Conservation (phyloP, 2,329 filamentous ascomycete genomes). For the Cytospora schulzeri region DNA sequence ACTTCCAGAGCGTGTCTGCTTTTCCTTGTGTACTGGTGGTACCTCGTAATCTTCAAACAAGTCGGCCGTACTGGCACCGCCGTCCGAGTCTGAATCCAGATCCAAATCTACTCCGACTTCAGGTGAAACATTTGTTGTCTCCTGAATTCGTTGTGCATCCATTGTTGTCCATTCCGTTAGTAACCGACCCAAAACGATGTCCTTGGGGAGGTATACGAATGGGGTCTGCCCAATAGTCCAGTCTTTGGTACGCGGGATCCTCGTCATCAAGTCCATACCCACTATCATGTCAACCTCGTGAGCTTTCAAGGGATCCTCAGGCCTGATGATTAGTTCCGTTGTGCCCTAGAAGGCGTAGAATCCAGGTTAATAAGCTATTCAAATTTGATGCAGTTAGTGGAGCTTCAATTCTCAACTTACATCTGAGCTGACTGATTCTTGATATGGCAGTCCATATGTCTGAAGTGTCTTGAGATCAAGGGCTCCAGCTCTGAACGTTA, state of each 20-base stretch:
- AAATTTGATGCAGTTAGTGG: neutral
- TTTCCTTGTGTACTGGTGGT: neutral
- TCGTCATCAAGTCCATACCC: neutral
- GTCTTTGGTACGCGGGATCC: neutral
- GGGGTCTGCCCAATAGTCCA: neutral
- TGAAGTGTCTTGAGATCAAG: neutral
- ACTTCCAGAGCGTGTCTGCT: neutral
- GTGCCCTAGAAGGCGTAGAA: neutral
- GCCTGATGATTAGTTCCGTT: neutral
- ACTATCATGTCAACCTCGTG: slow-evolving; percentile 4
- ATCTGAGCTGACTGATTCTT: neutral
- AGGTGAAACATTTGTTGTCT: neutral
- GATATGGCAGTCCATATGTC: neutral
- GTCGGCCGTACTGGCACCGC: neutral
- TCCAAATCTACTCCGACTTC: neutral
- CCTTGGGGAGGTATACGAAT: neutral
- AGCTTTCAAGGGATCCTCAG: neutral
- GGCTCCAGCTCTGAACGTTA: neutral
- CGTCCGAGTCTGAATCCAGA: neutral
- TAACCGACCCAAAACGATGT: neutral
- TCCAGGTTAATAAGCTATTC: too few relatives aligned
- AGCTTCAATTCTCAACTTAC: neutral
- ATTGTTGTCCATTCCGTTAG: neutral
- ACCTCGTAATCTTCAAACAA: neutral
- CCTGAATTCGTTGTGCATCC: neutral